phyloP scores from a whole-genome alignment of 2,329 filamentous ascomycete species.

The Aureobasidium zeae region DNA sequence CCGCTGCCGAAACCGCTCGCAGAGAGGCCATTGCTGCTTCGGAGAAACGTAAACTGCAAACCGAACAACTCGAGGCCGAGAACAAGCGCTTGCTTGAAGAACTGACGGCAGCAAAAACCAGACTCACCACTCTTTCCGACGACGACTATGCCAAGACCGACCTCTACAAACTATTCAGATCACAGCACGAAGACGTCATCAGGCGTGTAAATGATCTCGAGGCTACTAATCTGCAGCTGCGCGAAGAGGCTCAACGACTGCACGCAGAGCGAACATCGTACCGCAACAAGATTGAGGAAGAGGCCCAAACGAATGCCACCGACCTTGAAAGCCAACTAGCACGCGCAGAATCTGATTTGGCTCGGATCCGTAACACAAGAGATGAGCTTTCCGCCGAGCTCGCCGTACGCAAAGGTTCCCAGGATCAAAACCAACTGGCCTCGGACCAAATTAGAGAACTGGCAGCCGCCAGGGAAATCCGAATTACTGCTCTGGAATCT shows the following conservation, averaged over 20 bases:
- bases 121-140: constrained; percentile 66
- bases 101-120: constrained; percentile 61
- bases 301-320: constrained; percentile 60
- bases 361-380: constrained; percentile 70
- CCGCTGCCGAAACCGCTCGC: constrained; percentile 64
- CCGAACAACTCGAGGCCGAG: constrained; percentile 69
- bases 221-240: constrained; percentile 73
- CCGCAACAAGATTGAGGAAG: constrained; percentile 69
- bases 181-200: constrained; percentile 84
- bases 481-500: constrained; percentile 72
- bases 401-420: constrained; percentile 64
- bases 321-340: constrained; percentile 78
- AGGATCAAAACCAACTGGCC: constrained; percentile 65
- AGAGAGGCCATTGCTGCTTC: constrained; percentile 68
- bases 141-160: constrained; percentile 92
- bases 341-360: constrained; percentile 72
- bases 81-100: constrained; percentile 69
- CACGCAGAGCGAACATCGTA: constrained; percentile 78
- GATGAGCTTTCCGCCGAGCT: constrained; percentile 82
- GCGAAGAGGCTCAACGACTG: constrained; percentile 75
- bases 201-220: constrained; percentile 87
- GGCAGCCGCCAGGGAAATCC: constrained; percentile 65
- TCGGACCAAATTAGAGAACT: constrained; percentile 70
- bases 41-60: constrained; percentile 78
- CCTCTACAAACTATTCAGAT: constrained; percentile 83